Base-by-base conservation (phyloP, 2,329 filamentous ascomycete genomes). In the Verticillium zaregamsianum region DNA sequence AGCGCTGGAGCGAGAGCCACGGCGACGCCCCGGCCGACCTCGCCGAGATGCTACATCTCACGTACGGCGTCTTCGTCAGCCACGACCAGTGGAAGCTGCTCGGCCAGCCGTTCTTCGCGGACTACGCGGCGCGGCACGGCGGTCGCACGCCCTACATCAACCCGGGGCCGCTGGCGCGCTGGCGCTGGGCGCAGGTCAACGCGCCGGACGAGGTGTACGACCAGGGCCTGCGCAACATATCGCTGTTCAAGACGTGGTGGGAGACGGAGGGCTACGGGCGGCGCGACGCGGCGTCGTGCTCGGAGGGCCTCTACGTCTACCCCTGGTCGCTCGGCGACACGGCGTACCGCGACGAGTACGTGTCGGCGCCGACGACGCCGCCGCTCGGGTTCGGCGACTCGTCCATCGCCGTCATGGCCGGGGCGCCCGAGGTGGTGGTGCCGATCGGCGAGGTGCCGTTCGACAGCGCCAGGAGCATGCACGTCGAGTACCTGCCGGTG, bases 141-240 rank as follows among this genome's bases (percentile, higher is more conserved):
- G 71, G 71, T 20, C 71, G 74, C n/a, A 67, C 61, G 1, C 74
- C 74, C 0, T 76, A 76, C 58, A 68, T 77, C 15, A 69, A 76
- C 60, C 74, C 75, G 2, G 70, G 66, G 0, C 72, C 74, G 0
- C 64, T 74, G 1, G 57, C 65, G 0, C 71, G 73, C 6, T 77
- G 74, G 74, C 70, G 66, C 5, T 76, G 67, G 59, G 74, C 68
- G 11, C 59, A 63, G 40, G 17, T 15, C 12, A 17, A 66, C 11
- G 61, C 61, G 14, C 33, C 62, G 2, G 64, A 65, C 9, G 64
- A 62, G 12, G 57, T 59, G 31, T 65, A 64, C 35, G 57, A 14
- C 15, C 20, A 63, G n/a, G 60, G 31, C 2, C 45, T 65, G 1
- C 52, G 25, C 12, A 65, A 61, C 40, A 64, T 62, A 2, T 61